Conservation (phyloP, 1,139 yeast genomes). For the Hemisphaericaspora subhashii region DNA sequence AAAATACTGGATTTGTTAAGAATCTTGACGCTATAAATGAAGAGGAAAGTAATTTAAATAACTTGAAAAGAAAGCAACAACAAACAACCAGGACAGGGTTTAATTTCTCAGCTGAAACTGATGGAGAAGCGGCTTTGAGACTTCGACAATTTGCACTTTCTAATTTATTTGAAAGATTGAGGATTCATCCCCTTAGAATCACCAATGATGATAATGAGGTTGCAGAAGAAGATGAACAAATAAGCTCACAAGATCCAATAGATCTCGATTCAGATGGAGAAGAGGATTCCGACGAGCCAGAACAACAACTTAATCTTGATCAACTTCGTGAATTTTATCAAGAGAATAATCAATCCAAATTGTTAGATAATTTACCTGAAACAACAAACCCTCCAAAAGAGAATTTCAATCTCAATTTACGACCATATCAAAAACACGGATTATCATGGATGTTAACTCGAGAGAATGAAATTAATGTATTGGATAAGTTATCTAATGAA, state of each 20-base stretch:
- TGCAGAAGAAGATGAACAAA: background rate
- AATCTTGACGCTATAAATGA: slow-evolving; percentile 15
- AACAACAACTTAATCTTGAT: slow-evolving; percentile 57
- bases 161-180: slow-evolving; percentile 53
- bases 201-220: slow-evolving; percentile 15
- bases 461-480: slow-evolving; percentile 51
- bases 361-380: slow-evolving; percentile 56
- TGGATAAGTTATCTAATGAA: slow-evolving; percentile 36
- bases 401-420: slow-evolving; percentile 55
- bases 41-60: slow-evolving; percentile 5
- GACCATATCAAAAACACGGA: slow-evolving; percentile 79
- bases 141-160: slow-evolving; percentile 59
- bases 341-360: slow-evolving; percentile 57
- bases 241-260: slow-evolving; percentile 2
- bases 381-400: slow-evolving; percentile 55
- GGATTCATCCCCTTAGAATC: slow-evolving; percentile 18
- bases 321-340: slow-evolving; percentile 77
- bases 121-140: slow-evolving; percentile 52
- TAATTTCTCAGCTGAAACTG: slow-evolving; percentile 47
- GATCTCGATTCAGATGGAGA: slow-evolving; percentile 14
- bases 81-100: slow-evolving; percentile 14
- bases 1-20: slow-evolving; percentile 47
- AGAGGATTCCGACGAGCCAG: slow-evolving; percentile 9
- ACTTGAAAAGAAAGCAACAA: background rate
- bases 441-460: slow-evolving; percentile 78